A percentile compares a stretch with the other conserved stretches of the same genome.
These are phyloP conservation scores for Stipa capillata DNA, from an alignment of 176 grass and related monocot genomes.

Conservation along the genomic window DNA sequence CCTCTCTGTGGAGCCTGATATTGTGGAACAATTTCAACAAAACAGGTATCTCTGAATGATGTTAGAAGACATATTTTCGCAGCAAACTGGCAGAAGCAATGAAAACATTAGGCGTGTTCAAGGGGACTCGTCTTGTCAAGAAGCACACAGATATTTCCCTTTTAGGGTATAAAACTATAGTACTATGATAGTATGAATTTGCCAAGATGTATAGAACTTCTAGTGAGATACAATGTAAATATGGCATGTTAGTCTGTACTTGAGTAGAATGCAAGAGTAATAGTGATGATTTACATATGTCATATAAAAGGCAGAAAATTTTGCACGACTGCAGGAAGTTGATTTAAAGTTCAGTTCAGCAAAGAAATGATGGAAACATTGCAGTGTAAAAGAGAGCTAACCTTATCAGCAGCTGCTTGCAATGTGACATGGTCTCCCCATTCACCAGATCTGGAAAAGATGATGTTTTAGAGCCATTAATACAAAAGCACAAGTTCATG, in stretches of 20 bases:
- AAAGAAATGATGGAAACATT: background rate
- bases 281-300: background rate
- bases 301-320: background rate
- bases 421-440: constrained; percentile 97
- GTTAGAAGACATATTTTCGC: constrained; percentile 97
- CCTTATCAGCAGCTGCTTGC: constrained; percentile 96
- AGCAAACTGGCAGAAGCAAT: constrained; percentile 70
- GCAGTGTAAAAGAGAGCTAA: constrained; percentile 9
- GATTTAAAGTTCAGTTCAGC: background rate
- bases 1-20: constrained; percentile 89
- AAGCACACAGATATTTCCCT: background rate
- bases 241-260: background rate
- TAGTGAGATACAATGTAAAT: background rate
- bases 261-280: background rate
- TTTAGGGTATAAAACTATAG: background rate
- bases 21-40: constrained; percentile 88
- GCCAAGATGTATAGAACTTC: background rate
- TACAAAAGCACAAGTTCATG: background rate
- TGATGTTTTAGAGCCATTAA: background rate
- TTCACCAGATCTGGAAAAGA: constrained; percentile 64
- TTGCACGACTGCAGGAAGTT: background rate
- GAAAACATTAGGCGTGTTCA: constrained; percentile 1
- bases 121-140: background rate
- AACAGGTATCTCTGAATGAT: constrained; percentile 98
- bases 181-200: background rate